phyloP scores from a whole-genome alignment of 1,284 basidiomycete species.

The Fistulina hepatica region DNA sequence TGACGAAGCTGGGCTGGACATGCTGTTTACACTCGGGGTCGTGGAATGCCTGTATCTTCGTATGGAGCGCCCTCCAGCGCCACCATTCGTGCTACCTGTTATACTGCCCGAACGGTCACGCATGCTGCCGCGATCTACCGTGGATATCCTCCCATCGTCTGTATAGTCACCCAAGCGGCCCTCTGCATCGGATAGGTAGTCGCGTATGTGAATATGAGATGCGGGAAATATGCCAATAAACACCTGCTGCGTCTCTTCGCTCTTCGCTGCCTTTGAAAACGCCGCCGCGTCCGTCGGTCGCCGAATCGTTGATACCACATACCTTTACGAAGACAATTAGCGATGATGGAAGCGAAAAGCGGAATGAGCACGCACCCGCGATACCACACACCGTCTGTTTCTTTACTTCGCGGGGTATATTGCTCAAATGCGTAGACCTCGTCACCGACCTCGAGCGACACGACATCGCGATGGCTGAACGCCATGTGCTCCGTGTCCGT shows the following conservation, averaged over 20 bases:
- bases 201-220: constrained; percentile 81
- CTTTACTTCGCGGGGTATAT: constrained; percentile 63
- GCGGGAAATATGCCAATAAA: constrained; percentile 95
- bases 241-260: constrained; percentile 74
- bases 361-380: constrained; percentile 56
- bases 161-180: constrained; percentile 70
- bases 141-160: too few species aligned
- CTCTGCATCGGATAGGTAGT: constrained; percentile 83
- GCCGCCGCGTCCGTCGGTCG: constrained; percentile 55
- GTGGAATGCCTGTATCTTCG: too few species aligned
- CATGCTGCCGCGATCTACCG: constrained; percentile 17
- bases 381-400: constrained; percentile 76
- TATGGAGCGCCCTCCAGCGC: too few species aligned
- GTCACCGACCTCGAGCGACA: constrained; percentile 81
- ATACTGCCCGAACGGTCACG: background rate
- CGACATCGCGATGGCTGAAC: constrained; percentile 65
- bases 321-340: constrained; percentile 34
- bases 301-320: constrained; percentile 77
- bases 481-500: constrained; percentile 50
- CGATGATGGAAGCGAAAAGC: constrained; percentile 10
- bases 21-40: too few species aligned
- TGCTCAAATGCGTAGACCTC: constrained; percentile 95
- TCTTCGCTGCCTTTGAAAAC: constrained; percentile 41
- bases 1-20: constrained; percentile 25
- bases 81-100: constrained; percentile 20